These are phyloP conservation scores for Backusella sp. DNA, from an alignment of 192 early-diverging fungal species.

Conservation along the genomic window DNA sequence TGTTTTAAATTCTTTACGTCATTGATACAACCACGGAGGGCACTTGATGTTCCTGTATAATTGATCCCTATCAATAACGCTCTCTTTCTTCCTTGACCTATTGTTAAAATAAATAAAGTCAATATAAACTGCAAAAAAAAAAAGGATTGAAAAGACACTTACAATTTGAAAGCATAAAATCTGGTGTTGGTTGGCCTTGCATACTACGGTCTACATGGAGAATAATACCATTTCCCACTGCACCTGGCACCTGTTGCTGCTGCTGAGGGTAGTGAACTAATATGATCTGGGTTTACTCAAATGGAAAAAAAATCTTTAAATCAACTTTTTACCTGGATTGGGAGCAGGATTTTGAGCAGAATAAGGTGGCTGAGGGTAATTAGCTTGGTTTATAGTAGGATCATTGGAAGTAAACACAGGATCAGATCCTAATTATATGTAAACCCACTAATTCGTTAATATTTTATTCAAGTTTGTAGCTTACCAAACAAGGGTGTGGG, in stretches of 20 bases:
- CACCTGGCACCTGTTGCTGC: background rate
- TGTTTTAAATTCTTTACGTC: constrained; percentile 75
- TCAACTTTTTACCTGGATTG: constrained; percentile 5
- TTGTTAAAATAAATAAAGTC: background rate
- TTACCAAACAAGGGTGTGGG: constrained; percentile 13
- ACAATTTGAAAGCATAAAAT: constrained; percentile 56
- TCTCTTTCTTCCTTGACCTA: constrained; percentile 63
- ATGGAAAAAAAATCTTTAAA: background rate
- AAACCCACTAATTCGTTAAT: background rate
- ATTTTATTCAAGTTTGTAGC: background rate
- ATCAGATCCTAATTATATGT: constrained; percentile 6
- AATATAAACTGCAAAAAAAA: background rate
- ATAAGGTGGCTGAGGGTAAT: constrained; percentile 31
- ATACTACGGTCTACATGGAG: constrained; percentile 30
- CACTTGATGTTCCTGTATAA: constrained; percentile 65
- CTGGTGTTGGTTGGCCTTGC: constrained; percentile 23
- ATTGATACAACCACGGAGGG: constrained; percentile 79
- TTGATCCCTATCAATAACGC: constrained; percentile 94
- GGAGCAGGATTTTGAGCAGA: constrained; percentile 21
- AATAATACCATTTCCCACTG: constrained; percentile 1
- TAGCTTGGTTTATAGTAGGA: constrained; percentile 19
- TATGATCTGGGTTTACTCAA: background rate
- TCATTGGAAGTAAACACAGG: constrained; percentile 19
- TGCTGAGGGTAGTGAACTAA: constrained; percentile 18
- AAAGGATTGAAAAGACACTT: background rate